A percentile compares a stretch with the other conserved stretches of the same genome.
These are phyloP conservation scores for Talaromyces sp. DNA, from an alignment of 2,329 filamentous ascomycete genomes.

Conservation along the genomic window DNA sequence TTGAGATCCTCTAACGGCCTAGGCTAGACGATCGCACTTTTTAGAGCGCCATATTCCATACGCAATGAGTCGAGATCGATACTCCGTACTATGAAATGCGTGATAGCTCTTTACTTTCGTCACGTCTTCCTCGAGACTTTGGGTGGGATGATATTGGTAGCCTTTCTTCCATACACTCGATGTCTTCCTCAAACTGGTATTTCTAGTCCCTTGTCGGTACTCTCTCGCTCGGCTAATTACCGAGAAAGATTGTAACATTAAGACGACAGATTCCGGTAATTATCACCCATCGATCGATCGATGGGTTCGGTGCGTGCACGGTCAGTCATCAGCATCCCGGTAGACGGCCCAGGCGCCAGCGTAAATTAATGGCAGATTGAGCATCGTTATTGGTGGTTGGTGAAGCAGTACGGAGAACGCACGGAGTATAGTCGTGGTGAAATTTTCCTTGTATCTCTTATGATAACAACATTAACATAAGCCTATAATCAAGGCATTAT, in stretches of 20 bases:
- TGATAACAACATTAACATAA: not conserved
- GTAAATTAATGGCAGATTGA: not conserved
- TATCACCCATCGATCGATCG: conserved; percentile 6
- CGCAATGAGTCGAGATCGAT: not conserved
- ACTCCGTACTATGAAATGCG: not conserved
- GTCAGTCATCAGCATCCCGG: conserved; percentile 8
- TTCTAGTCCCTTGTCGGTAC: not conserved
- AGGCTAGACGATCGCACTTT: conserved; percentile 6
- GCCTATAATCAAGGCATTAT: not conserved
- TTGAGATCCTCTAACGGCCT: conserved; percentile 6
- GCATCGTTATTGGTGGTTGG: not conserved
- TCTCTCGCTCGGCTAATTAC: not conserved
- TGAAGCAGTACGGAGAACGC: not conserved
- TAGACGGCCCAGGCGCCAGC: conserved; percentile 5
- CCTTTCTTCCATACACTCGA: not conserved
- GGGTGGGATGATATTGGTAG: not conserved
- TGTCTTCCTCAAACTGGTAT: not conserved
- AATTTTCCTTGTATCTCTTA: not conserved
- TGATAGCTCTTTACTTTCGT: not conserved
- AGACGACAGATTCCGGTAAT: not conserved
- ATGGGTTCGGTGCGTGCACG: conserved; percentile 12
- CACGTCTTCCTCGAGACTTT: not conserved
- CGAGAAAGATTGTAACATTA: not conserved
- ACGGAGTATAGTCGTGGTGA: not conserved
- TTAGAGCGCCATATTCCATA: not conserved